Evolutionary conservation across 768 basidiomycete species (phyloP).

Genomic region (Artomyces pyxidatus): DNA sequence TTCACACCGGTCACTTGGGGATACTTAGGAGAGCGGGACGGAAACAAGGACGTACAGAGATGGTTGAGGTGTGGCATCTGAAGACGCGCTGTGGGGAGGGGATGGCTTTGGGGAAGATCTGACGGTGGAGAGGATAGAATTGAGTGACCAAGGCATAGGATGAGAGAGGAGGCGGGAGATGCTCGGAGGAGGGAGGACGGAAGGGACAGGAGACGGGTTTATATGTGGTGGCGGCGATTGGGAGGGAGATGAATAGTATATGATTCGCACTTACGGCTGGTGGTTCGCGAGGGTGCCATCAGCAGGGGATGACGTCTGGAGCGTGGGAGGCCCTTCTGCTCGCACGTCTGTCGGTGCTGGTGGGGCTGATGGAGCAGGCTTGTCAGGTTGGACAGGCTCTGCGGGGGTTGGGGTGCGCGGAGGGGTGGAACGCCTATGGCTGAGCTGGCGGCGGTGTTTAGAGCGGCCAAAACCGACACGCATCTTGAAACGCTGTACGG

Average conservation of each 20-base stretch:
- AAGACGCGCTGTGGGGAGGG: too few species aligned
- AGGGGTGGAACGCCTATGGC: background rate
- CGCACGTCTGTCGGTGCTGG: background rate
- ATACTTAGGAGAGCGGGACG: too few species aligned
- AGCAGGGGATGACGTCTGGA: background rate
- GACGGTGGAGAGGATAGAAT: too few species aligned
- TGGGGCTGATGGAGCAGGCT: background rate
- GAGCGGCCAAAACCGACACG: background rate
- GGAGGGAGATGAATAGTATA: background rate
- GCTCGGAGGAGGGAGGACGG: too few species aligned
- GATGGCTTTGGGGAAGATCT: too few species aligned
- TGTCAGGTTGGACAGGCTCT: background rate
- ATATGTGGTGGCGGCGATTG: background rate
- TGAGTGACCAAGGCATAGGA: too few species aligned
- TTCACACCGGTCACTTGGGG: too few species aligned
- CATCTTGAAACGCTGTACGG: background rate
- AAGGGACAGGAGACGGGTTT: background rate
- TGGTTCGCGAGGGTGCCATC: background rate
- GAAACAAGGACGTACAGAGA: too few species aligned
- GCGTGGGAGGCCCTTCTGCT: too few species aligned
- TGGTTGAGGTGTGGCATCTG: too few species aligned
- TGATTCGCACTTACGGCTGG: background rate
- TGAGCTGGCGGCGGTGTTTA: background rate
- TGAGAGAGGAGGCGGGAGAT: too few species aligned
- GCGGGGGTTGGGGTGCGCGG: background rate